Evolutionary conservation across 805 yeast species (phyloP), one percentile per base, ranked within the genome.

Genomic region (Ogataea henricii): DNA sequence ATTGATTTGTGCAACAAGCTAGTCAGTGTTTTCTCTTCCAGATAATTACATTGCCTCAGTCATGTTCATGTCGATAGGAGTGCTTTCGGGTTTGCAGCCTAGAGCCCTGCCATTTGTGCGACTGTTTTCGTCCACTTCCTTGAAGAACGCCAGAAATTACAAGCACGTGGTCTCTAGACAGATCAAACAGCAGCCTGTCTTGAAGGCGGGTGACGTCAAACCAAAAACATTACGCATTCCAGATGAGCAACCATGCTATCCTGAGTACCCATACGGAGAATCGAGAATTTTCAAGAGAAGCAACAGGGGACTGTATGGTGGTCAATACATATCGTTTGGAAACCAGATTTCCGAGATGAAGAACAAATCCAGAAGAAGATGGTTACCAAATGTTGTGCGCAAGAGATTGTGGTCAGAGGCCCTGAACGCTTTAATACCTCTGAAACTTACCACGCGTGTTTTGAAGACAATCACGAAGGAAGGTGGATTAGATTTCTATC

Each of bases 401-500:
- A 81, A 89, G 62, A 78, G 76, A 26, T 70, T 94, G 39, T 92
- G 96, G 94, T 88, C 96, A 54, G 96, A 88, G 57, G 71, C 87
- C 0, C 74, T 94, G 58, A 70, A 82, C 49, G 74, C 73, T 55
- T 67, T 72, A 33, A 66, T 90, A 38, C 71, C 72, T 41, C 66
- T 89, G 46, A 81, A 77, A 50, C 82, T 90, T 29, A 83, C 90
- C 6, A 79, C 97, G 4, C 79, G 84, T 50, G 97, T 90, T 5
- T 75, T 94, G 62, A 82, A 84, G 59, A 90, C 97, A 0, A 85
- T 94, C 49, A 85, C 88, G 49, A 88, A 83, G 58, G 98, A 92
- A 66, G 99, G 99, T 52, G 99, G 99, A 4, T 74, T 94, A 47
- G 99, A 94, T 64, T 83, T 83, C 54, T 94, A 94, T 64, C 68